These are phyloP conservation scores for Mycena chlorophos DNA, from an alignment of 768 basidiomycete species.

Conservation along the genomic window DNA sequence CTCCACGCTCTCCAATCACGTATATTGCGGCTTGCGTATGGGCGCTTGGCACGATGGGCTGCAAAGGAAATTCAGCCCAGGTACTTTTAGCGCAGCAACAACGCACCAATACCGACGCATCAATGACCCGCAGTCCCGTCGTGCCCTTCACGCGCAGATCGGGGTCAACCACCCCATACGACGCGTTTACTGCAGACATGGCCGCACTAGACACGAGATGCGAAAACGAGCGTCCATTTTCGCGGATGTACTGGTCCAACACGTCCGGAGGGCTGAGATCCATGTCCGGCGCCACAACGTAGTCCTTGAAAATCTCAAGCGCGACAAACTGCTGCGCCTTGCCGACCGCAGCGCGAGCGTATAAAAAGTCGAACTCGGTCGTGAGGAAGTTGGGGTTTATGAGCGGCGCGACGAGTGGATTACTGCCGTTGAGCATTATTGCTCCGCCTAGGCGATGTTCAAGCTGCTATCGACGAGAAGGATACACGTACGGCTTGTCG, in stretches of 20 bases:
- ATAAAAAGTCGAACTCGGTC: neutral
- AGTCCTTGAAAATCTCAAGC: too few species aligned
- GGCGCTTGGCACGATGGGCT: constrained; percentile 12
- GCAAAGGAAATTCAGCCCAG: neutral
- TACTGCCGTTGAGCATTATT: constrained; percentile 35
- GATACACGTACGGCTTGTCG: neutral
- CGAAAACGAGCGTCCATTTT: constrained; percentile 18
- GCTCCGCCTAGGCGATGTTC: constrained; percentile 1
- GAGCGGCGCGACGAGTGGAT: constrained; percentile 41
- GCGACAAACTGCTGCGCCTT: too few species aligned
- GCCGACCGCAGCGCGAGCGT: constrained; percentile 21
- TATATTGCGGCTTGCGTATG: constrained; percentile 18
- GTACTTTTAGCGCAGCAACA: neutral
- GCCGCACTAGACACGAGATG: constrained; percentile 34
- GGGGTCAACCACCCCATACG: constrained; percentile 36
- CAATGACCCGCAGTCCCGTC: constrained; percentile 36
- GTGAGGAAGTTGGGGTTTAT: neutral
- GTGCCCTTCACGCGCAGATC: constrained; percentile 36
- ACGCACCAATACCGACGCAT: constrained; percentile 40
- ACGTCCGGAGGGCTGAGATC: constrained; percentile 28
- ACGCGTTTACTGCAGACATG: constrained; percentile 30
- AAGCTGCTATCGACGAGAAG: constrained; percentile 9
- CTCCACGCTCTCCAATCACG: constrained; percentile 16
- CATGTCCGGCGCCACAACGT: too few species aligned
- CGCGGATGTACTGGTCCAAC: constrained; percentile 26